A percentile compares a stretch with the other conserved stretches of the same genome.
Evolutionary conservation across 2,329 filamentous ascomycete species (phyloP).

Genomic region (Lanzia echinophila): DNA sequence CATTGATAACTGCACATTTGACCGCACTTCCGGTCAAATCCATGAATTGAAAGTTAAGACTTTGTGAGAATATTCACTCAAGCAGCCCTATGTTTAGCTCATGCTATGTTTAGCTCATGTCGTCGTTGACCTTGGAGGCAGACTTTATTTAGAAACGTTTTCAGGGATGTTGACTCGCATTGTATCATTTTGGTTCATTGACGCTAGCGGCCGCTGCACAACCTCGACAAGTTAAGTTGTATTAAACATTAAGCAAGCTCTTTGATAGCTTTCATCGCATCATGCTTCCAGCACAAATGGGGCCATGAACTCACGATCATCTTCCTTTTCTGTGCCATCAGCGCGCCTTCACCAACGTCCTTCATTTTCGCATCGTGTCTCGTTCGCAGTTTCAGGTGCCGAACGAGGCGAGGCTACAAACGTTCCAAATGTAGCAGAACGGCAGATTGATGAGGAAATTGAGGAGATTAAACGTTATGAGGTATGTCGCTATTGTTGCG

Average conservation of each 20-base stretch:
- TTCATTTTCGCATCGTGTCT: slow-evolving; percentile 43
- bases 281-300: slow-evolving; percentile 12
- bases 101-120: no score
- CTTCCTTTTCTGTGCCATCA: slow-evolving; percentile 25
- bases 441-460: slow-evolving; percentile 86
- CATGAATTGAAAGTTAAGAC: no score
- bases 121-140: no score
- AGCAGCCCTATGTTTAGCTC: no score
- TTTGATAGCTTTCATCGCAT: neutral
- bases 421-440: slow-evolving; percentile 48
- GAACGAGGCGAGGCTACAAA: slow-evolving; percentile 54
- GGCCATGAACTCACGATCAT: slow-evolving; percentile 32
- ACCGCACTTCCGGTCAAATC: no score
- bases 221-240: neutral
- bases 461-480: slow-evolving; percentile 97
- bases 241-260: neutral
- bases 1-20: no score
- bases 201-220: neutral
- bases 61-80: no score
- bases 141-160: no score
- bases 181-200: no score
- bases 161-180: no score
- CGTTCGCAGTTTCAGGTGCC: slow-evolving; percentile 57
- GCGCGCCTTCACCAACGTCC: slow-evolving; percentile 22
- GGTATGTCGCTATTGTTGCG: slow-evolving; percentile 35